A percentile compares a stretch with the other conserved stretches of the same genome.
phyloP scores from a whole-genome alignment of 495 filamentous ascomycete genomes.

The Jackrogersella multiformis region DNA sequence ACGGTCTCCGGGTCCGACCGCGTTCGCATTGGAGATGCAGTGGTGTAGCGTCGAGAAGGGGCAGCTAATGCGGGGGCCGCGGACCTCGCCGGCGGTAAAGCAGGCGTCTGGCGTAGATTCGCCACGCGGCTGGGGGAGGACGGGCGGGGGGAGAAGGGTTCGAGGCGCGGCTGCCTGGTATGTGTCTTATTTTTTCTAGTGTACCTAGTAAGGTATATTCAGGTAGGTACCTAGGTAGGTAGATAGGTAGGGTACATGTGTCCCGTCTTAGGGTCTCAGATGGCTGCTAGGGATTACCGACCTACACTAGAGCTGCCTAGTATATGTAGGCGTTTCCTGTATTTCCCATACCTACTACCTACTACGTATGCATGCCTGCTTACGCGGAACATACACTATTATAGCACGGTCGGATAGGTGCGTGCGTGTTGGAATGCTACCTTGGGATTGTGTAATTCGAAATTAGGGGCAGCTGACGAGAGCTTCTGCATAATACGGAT shows the following conservation, averaged over 20 bases:
- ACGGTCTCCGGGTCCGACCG: conserved; percentile 15
- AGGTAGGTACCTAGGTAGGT: no score
- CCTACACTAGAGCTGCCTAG: no score
- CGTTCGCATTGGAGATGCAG: background rate
- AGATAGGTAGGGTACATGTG: no score
- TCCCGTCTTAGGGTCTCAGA: background rate
- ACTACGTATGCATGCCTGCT: background rate
- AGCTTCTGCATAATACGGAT: conserved; percentile 20
- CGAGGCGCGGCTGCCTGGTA: background rate
- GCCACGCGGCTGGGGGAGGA: background rate
- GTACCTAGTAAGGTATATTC: no score
- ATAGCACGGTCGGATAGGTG: background rate
- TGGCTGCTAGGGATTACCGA: background rate
- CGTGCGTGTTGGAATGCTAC: background rate
- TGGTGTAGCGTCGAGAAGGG: background rate
- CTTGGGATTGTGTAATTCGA: background rate
- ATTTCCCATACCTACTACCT: conserved; percentile 10
- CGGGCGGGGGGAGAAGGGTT: background rate
- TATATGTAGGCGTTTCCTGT: background rate
- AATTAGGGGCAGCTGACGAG: conserved; percentile 26
- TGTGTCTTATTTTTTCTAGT: background rate
- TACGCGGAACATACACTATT: no score
- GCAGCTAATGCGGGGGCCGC: conserved; percentile 26
- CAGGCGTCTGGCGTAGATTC: background rate
- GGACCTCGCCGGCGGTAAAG: conserved; percentile 33